phyloP scores from a whole-genome alignment of 2,329 filamentous ascomycete genomes.

The Gnomoniopsis smithogilvyi region DNA sequence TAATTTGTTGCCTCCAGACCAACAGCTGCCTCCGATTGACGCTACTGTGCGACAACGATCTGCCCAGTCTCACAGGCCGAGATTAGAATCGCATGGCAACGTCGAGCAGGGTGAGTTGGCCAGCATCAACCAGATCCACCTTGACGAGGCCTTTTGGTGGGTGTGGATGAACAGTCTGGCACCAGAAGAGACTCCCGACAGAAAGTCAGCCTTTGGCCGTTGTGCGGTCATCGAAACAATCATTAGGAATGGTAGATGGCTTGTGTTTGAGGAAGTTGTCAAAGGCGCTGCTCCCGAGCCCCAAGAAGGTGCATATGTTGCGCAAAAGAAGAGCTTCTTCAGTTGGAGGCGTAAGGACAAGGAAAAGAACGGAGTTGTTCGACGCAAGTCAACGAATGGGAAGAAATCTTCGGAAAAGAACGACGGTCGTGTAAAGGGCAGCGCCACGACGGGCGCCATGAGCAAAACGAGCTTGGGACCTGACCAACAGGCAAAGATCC shows the following conservation, averaged over 20 bases:
- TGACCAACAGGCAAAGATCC: constrained; percentile 90
- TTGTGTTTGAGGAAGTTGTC: constrained; percentile 94
- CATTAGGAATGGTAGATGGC: constrained; percentile 79
- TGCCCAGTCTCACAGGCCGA: constrained; percentile 78
- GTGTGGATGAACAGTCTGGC: constrained; percentile 98
- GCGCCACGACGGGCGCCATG: constrained; percentile 33
- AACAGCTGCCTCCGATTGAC: constrained; percentile 82
- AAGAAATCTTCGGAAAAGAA: constrained; percentile 54
- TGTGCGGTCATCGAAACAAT: constrained; percentile 89
- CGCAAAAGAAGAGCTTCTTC: constrained; percentile 93
- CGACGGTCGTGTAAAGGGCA: constrained; percentile 38
- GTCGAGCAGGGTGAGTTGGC: constrained; percentile 92
- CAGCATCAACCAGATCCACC: constrained; percentile 78
- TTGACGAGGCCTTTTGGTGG: constrained; percentile 99
- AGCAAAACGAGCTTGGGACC: constrained; percentile 85
- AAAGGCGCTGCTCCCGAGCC: constrained; percentile 87
- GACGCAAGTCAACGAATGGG: constrained; percentile 64
- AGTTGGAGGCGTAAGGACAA: constrained; percentile 74
- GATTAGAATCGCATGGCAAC: constrained; percentile 63
- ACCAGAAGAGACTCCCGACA: constrained; percentile 74
- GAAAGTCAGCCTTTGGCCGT: constrained; percentile 91
- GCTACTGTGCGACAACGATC: constrained; percentile 71
- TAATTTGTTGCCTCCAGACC: constrained; percentile 83
- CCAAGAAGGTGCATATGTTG: constrained; percentile 82
- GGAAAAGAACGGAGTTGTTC: constrained; percentile 41